Evolutionary conservation across 495 filamentous ascomycete species (phyloP).

Genomic region (Penicillium chermesinum): DNA sequence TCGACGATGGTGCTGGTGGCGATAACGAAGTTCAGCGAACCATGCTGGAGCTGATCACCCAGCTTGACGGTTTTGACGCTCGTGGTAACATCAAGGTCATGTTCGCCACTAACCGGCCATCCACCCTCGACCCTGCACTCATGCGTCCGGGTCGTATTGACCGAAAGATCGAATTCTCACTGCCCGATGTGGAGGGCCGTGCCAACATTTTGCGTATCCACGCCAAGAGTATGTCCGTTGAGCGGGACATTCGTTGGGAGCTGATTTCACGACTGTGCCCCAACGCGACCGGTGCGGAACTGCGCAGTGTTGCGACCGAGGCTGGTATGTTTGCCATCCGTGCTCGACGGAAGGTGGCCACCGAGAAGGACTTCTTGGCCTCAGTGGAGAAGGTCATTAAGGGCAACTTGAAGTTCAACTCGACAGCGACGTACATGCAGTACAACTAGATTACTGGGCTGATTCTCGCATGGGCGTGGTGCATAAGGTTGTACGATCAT

Average conservation of each 20-base stretch:
- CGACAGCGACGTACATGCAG: conserved; percentile 96
- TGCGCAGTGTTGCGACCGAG: conserved; percentile 95
- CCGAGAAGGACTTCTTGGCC: conserved; percentile 97
- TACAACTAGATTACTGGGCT: conserved; percentile 65
- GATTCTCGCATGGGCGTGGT: conserved; percentile 19
- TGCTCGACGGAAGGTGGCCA: conserved; percentile 93
- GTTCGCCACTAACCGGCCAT: conserved; percentile 98
- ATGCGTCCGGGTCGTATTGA: conserved; percentile 98
- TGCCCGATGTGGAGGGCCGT: conserved; percentile 92
- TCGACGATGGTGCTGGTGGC: conserved; percentile 95
- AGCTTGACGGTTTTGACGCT: conserved; percentile 95
- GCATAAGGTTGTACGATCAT: conserved; percentile 23
- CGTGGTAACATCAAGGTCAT: conserved; percentile 99
- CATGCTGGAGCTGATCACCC: conserved; percentile 97
- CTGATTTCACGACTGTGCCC: conserved; percentile 93
- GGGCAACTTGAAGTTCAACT: conserved; percentile 99
- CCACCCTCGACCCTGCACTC: conserved; percentile 89
- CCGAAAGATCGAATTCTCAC: conserved; percentile 96
- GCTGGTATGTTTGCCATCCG: conserved; percentile 99
- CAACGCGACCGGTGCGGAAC: conserved; percentile 92
- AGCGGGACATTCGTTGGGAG: conserved; percentile 98
- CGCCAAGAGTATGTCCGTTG: conserved; percentile 99
- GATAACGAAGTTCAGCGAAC: conserved; percentile 99
- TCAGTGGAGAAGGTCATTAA: conserved; percentile 99
- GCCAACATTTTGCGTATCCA: conserved; percentile 98